phyloP scores from a whole-genome alignment of 73 alveolate genomes.

The Blepharisma japonicum region DNA sequence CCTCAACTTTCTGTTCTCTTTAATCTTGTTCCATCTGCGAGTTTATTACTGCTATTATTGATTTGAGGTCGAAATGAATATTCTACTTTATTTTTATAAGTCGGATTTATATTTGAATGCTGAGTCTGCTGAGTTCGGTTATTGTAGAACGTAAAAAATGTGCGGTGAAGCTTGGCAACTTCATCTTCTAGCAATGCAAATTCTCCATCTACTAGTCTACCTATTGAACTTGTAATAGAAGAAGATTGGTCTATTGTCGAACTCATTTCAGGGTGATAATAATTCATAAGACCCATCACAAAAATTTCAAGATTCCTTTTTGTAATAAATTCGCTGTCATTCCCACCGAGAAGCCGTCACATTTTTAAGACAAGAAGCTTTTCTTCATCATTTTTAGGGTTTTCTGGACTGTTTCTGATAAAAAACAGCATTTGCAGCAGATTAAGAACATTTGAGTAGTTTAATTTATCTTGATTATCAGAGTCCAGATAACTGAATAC shows the following conservation, averaged over 20 bases:
- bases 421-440: neutral
- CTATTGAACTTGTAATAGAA: too few species aligned
- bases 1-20: neutral
- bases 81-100: constrained; percentile 1
- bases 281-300: neutral
- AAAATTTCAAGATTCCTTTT: neutral
- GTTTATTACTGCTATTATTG: constrained; percentile 11
- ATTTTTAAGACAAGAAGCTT: neutral
- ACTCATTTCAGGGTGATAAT: neutral
- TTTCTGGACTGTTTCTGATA: neutral
- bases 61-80: neutral
- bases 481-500: neutral
- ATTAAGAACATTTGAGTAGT: neutral
- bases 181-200: neutral
- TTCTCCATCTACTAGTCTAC: too few species aligned
- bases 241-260: too few species aligned
- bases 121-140: neutral
- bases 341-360: neutral
- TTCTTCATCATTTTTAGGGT: constrained; percentile 1
- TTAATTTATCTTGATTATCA: neutral
- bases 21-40: neutral
- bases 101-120: neutral
- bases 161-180: neutral
- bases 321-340: neutral
- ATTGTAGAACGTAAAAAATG: neutral